These are phyloP conservation scores for Hamamelis virginiana DNA, from an alignment of 164 flowering plant genomes.

Conservation along the genomic window DNA sequence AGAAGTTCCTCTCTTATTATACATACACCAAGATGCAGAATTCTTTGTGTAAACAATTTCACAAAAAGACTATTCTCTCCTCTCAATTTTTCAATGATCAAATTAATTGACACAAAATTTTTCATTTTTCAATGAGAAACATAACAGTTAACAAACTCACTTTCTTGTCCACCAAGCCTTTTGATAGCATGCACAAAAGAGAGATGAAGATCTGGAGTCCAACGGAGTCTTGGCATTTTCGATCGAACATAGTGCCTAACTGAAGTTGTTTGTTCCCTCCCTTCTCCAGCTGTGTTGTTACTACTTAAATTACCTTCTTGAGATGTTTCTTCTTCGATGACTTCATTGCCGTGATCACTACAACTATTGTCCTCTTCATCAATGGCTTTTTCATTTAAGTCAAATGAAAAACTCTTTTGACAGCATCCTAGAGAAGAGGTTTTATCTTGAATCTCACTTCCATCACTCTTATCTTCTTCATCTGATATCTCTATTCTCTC, in stretches of 20 bases:
- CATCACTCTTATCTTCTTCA: constrained; percentile 10
- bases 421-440: not conserved
- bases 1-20: too few species aligned
- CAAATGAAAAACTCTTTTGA: constrained; percentile 7
- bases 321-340: not conserved
- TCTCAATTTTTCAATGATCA: not conserved
- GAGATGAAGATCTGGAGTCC: constrained; percentile 48
- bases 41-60: not conserved
- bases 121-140: not conserved
- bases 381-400: constrained; percentile 15
- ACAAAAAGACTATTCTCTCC: not conserved
- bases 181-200: constrained; percentile 44
- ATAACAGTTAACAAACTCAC: constrained; percentile 20
- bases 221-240: constrained; percentile 40
- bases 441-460: constrained; percentile 4
- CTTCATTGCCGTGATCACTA: not conserved
- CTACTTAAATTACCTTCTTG: not conserved
- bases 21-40: not conserved
- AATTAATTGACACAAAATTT: too few species aligned
- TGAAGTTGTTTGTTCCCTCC: constrained; percentile 4
- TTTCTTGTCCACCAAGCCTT: constrained; percentile 46
- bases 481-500: constrained; percentile 16
- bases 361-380: constrained; percentile 4
- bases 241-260: constrained; percentile 41
- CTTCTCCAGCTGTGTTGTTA: constrained; percentile 1